These are phyloP conservation scores for Miscanthus lutarioriparius DNA, from an alignment of 176 grass and related monocot species.

Conservation along the genomic window DNA sequence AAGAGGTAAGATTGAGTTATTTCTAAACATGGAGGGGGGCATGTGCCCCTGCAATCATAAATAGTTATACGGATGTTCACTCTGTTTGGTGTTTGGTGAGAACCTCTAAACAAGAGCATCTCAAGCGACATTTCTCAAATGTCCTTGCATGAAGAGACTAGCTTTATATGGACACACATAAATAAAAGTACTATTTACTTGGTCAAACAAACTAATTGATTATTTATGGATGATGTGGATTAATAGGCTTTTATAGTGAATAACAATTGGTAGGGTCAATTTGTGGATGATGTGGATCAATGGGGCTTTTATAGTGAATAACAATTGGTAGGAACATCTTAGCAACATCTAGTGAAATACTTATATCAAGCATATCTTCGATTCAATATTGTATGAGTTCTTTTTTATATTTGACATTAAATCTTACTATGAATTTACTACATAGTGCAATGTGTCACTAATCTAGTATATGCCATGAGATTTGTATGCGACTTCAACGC, in stretches of 20 bases:
- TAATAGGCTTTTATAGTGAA: neutral
- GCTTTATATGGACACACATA: neutral
- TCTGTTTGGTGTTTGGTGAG: neutral
- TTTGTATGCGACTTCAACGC: neutral
- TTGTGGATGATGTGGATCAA: neutral
- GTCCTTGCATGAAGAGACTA: neutral
- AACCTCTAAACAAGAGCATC: neutral
- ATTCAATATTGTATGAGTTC: neutral
- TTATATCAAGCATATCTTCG: neutral
- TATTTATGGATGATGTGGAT: neutral
- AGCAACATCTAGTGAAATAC: neutral
- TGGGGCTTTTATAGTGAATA: neutral
- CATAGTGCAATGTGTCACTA: conserved; percentile 9
- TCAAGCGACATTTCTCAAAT: neutral
- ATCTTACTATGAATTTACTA: neutral
- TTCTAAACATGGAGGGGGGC: neutral
- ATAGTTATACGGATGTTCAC: neutral
- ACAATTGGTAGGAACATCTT: neutral
- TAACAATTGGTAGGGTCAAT: neutral
- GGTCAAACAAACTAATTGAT: too few relatives aligned
- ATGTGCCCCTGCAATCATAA: neutral
- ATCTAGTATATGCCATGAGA: neutral
- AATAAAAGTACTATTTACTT: too few relatives aligned
- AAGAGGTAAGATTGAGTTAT: neutral
- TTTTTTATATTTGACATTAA: neutral